A percentile compares a stretch with the other conserved stretches of the same genome.
Evolutionary conservation across 2,329 filamentous ascomycete genomes (phyloP).

Genomic region (Drechslerella dactyloides): DNA sequence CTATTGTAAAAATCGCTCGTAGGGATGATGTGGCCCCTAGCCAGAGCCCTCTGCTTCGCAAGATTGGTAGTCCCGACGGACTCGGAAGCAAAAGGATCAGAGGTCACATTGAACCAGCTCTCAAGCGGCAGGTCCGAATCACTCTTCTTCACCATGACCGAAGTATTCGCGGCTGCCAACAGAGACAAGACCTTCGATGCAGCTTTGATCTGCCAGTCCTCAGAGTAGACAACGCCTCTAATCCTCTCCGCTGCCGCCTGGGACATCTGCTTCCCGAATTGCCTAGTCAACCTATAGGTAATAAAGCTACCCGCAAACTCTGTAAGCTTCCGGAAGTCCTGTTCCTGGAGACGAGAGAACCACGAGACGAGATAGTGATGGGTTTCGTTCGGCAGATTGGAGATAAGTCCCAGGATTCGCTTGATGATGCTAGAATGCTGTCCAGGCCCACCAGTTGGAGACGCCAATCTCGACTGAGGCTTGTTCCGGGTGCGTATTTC

Average conservation of each 20-base stretch:
- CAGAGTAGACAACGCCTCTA: conserved; percentile 70
- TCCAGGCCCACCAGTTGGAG: conserved; percentile 61
- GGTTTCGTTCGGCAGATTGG: conserved; percentile 75
- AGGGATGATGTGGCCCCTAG: conserved; percentile 72
- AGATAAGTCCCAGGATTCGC: conserved; percentile 78
- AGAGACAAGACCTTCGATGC: conserved; percentile 80
- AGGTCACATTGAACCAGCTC: conserved; percentile 41
- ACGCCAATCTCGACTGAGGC: conserved; percentile 52
- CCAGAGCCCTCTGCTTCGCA: conserved; percentile 59
- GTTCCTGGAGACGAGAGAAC: conserved; percentile 74
- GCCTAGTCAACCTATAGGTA: conserved; percentile 76
- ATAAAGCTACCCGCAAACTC: conserved; percentile 80
- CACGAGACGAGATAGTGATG: conserved; percentile 79
- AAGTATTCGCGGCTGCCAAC: conserved; percentile 81
- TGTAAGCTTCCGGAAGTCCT: conserved; percentile 74
- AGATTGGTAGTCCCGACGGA: conserved; percentile 27
- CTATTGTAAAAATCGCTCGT: conserved; percentile 88
- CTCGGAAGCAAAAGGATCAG: conserved; percentile 26
- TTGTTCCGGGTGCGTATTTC: conserved; percentile 54
- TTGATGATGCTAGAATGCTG: conserved; percentile 86
- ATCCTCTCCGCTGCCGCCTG: conserved; percentile 54
- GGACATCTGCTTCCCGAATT: conserved; percentile 64
- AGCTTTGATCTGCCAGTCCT: conserved; percentile 89
- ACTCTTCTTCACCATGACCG: conserved; percentile 41
- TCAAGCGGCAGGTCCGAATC: conserved; percentile 24